These are phyloP conservation scores for Martensiomyces pterosporus DNA, from an alignment of 192 early-diverging fungal species.

Conservation along the genomic window DNA sequence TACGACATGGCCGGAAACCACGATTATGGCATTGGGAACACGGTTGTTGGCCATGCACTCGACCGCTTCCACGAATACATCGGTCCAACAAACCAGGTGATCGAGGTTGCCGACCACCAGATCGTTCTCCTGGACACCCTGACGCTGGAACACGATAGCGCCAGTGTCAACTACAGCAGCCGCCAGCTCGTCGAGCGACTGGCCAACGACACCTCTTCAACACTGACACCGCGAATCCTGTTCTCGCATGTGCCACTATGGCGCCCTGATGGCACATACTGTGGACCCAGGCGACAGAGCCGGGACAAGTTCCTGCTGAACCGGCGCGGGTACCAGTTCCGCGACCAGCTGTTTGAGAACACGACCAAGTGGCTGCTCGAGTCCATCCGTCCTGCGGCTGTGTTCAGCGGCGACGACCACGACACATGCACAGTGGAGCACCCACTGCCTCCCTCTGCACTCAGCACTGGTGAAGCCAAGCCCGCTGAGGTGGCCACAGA, in stretches of 20 bases:
- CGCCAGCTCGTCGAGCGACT: conserved; percentile 15
- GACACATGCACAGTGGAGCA: conserved; percentile 78
- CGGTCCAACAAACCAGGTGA: conserved; percentile 56
- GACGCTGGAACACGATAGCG: conserved; percentile 50
- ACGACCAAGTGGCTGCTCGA: conserved; percentile 59
- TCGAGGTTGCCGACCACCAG: conserved; percentile 55
- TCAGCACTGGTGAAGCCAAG: background rate
- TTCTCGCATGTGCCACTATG: conserved; percentile 86
- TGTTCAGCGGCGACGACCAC: conserved; percentile 93
- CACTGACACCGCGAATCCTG: conserved; percentile 54
- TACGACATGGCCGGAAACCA: conserved; percentile 86
- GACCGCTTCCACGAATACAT: conserved; percentile 49
- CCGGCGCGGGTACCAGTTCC: conserved; percentile 80
- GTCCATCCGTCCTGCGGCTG: conserved; percentile 56
- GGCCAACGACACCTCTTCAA: background rate
- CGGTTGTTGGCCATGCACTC: conserved; percentile 39
- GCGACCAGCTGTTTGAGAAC: conserved; percentile 66
- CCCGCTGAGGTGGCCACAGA: conserved; percentile 38
- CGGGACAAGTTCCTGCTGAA: conserved; percentile 47
- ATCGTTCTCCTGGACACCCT: conserved; percentile 77
- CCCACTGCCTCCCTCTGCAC: too few species aligned
- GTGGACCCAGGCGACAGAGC: conserved; percentile 64
- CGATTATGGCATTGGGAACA: conserved; percentile 82
- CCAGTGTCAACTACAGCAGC: conserved; percentile 5
- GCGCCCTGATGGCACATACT: conserved; percentile 60